phyloP scores from a whole-genome alignment of 2,329 filamentous ascomycete genomes.

The Claviceps capensis region DNA sequence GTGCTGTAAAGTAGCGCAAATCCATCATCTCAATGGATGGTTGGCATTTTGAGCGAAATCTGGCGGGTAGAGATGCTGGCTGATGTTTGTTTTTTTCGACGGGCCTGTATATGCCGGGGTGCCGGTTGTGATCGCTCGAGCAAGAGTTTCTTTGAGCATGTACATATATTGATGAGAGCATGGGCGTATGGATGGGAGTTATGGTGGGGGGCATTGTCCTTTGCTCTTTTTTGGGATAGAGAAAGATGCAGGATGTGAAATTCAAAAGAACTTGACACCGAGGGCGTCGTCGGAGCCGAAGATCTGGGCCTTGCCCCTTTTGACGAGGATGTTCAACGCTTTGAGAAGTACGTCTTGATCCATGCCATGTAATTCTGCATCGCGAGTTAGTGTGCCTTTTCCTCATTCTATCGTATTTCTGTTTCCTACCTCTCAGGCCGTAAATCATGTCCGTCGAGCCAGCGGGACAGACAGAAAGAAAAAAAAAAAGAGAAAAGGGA shows the following conservation, averaged over 20 bases:
- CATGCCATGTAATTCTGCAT: slow-evolving; percentile 71
- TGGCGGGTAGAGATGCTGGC: not conserved
- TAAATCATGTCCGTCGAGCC: not conserved
- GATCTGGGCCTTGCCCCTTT: slow-evolving; percentile 81
- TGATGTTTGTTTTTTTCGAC: not conserved
- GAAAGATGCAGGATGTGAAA: not conserved
- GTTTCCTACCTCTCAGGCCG: not conserved
- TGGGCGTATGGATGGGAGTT: not conserved
- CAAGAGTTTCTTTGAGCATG: not conserved
- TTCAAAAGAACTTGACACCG: slow-evolving; percentile 95
- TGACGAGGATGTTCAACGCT: slow-evolving; percentile 68
- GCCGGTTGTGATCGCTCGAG: not conserved
- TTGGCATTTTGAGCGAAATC: not conserved
- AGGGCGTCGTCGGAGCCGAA: slow-evolving; percentile 81
- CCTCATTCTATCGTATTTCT: no score
- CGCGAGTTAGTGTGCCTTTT: not conserved
- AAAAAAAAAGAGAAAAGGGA: no score
- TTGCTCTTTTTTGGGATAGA: not conserved
- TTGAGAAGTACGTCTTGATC: slow-evolving; percentile 69
- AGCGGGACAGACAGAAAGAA: not conserved
- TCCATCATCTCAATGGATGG: slow-evolving; percentile 7
- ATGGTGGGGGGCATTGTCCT: not conserved
- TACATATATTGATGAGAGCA: not conserved
- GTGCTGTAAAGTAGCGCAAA: slow-evolving; percentile 1
- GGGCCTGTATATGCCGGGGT: not conserved